Percentiles rank a stretch among this genome's conserved stretches.
phyloP scores from a whole-genome alignment of 2,329 filamentous ascomycete species.

The Cladosporium phlei region DNA sequence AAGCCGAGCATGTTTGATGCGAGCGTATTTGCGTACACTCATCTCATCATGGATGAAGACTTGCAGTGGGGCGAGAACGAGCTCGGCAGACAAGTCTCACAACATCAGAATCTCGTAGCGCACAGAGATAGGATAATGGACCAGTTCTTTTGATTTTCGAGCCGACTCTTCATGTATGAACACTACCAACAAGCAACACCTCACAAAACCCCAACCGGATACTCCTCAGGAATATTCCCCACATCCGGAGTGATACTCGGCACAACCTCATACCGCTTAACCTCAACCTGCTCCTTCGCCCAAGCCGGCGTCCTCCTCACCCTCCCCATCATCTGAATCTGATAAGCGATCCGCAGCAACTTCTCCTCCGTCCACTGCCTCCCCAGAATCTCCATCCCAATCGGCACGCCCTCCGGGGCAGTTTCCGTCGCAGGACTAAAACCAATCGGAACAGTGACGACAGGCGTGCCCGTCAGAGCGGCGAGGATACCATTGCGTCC shows the following conservation, averaged over 20 bases:
- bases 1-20: slow-evolving; percentile 77
- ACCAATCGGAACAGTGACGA: slow-evolving; percentile 50
- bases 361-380: slow-evolving; percentile 51
- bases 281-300: slow-evolving; percentile 39
- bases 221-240: slow-evolving; percentile 40
- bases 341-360: slow-evolving; percentile 51
- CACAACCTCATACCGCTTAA: slow-evolving; percentile 38
- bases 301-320: slow-evolving; percentile 46
- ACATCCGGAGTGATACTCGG: slow-evolving; percentile 43
- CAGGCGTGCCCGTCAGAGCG: slow-evolving; percentile 50
- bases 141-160: slow-evolving; percentile 41
- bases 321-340: slow-evolving; percentile 45
- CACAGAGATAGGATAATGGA: slow-evolving; percentile 58
- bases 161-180: background rate
- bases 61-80: slow-evolving; percentile 61
- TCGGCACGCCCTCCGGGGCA: slow-evolving; percentile 55
- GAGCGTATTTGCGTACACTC: slow-evolving; percentile 81
- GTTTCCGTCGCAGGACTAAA: slow-evolving; percentile 47
- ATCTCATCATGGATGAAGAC: slow-evolving; percentile 65
- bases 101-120: slow-evolving; percentile 58
- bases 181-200: background rate
- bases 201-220: slow-evolving; percentile 41
- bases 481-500: slow-evolving; percentile 57
- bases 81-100: slow-evolving; percentile 53
- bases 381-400: slow-evolving; percentile 62